These are phyloP conservation scores for Picea sitchensis DNA, from an alignment of 75 land plant genomes.

Conservation along the genomic window DNA sequence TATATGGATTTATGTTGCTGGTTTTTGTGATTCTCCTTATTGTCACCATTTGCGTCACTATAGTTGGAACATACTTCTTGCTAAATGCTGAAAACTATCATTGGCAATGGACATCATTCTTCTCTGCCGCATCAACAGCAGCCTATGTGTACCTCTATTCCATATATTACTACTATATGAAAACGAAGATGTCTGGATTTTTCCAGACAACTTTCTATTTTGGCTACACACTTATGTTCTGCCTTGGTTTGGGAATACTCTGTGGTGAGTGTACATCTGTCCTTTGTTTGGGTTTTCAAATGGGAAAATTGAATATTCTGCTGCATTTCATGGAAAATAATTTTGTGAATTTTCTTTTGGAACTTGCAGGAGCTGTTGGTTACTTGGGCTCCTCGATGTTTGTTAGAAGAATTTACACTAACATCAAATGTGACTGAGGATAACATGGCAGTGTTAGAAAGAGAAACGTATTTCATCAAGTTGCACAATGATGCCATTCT, in stretches of 20 bases:
- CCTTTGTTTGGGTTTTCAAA: background rate
- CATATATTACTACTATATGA: slow-evolving; percentile 37
- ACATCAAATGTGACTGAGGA: slow-evolving; percentile 57
- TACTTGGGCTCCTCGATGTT: slow-evolving; percentile 56
- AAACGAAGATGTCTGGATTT: slow-evolving; percentile 39
- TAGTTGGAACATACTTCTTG: slow-evolving; percentile 36
- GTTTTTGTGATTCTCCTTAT: slow-evolving; percentile 32
- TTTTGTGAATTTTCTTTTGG: background rate
- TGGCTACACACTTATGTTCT: slow-evolving; percentile 40
- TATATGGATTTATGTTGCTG: slow-evolving; percentile 36
- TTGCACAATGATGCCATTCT: too few species aligned
- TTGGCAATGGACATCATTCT: slow-evolving; percentile 46
- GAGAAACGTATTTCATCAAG: too few species aligned
- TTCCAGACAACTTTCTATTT: slow-evolving; percentile 35
- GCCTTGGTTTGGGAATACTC: slow-evolving; percentile 33
- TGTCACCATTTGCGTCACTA: slow-evolving; percentile 38
- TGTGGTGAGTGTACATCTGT: slow-evolving; percentile 22
- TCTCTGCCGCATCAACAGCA: slow-evolving; percentile 39
- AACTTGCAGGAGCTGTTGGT: slow-evolving; percentile 51
- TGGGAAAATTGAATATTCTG: background rate
- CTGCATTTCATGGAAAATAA: background rate
- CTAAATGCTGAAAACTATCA: slow-evolving; percentile 40
- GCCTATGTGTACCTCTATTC: slow-evolving; percentile 31
- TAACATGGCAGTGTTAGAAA: background rate
- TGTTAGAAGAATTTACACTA: slow-evolving; percentile 62